A percentile compares a stretch with the other conserved stretches of the same genome.
phyloP scores from a whole-genome alignment of 345 rosid genomes.

The Linum lewisii region DNA sequence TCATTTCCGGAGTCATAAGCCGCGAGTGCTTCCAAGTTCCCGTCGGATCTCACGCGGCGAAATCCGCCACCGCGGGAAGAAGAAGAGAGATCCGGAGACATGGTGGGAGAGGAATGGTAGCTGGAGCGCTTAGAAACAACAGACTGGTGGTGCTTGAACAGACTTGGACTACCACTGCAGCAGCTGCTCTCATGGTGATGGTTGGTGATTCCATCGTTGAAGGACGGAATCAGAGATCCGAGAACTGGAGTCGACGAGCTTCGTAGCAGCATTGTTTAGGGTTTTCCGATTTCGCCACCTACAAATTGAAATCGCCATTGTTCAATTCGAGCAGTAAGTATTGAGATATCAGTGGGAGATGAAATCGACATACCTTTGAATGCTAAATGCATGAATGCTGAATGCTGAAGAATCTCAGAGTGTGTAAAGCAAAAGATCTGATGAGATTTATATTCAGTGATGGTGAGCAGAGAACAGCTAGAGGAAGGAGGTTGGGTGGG shows the following conservation, averaged over 20 bases:
- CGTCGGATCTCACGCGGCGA: conserved; percentile 47
- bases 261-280: conserved; percentile 46
- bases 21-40: conserved; percentile 36
- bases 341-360: too few relatives aligned
- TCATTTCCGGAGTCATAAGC: conserved; percentile 20
- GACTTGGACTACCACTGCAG: not conserved
- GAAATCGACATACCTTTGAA: too few relatives aligned
- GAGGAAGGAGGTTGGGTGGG: too few relatives aligned
- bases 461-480: too few relatives aligned
- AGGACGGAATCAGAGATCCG: conserved; percentile 41
- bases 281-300: not conserved
- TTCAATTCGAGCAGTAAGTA: too few relatives aligned
- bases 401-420: too few relatives aligned
- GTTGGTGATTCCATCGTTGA: conserved; percentile 20
- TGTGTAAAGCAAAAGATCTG: too few relatives aligned
- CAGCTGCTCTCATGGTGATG: conserved; percentile 20
- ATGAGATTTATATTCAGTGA: too few relatives aligned
- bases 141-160: conserved; percentile 11
- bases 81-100: conserved; percentile 20
- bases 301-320: too few relatives aligned
- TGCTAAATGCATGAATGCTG: too few relatives aligned
- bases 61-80: conserved; percentile 13
- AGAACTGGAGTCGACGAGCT: conserved; percentile 66
- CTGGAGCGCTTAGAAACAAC: conserved; percentile 10
- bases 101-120: conserved; percentile 36